Percentiles rank a stretch among this genome's conserved stretches.
Evolutionary conservation across 345 rosid genomes (phyloP).

Genomic region (Salix brachista): DNA sequence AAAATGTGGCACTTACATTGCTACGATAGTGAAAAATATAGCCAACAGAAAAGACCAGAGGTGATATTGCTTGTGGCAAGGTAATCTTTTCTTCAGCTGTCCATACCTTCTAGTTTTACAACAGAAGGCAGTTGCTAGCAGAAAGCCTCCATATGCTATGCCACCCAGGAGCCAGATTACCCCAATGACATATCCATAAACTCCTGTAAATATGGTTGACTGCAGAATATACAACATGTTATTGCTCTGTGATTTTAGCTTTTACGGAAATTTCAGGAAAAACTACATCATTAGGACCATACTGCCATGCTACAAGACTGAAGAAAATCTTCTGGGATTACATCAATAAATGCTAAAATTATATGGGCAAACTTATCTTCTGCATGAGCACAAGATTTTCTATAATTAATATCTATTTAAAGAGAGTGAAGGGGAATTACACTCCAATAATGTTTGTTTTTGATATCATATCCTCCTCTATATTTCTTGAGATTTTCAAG

Average conservation of each 20-base stretch:
- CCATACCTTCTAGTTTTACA: slow-evolving; percentile 22
- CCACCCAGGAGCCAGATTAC: slow-evolving; percentile 53
- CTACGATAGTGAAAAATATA: slow-evolving; percentile 40
- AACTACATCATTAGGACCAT: too few species aligned
- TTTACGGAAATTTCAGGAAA: too few species aligned
- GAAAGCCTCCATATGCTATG: slow-evolving; percentile 29
- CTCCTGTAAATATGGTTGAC: slow-evolving; percentile 60
- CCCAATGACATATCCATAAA: slow-evolving; percentile 50
- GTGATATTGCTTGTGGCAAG: slow-evolving; percentile 29
- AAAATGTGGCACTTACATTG: slow-evolving; percentile 40
- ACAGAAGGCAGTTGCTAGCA: slow-evolving; percentile 20
- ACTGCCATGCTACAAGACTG: too few species aligned
- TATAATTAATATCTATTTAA: not conserved
- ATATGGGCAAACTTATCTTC: not conserved
- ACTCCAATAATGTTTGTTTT: slow-evolving; percentile 68
- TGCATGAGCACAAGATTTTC: not conserved
- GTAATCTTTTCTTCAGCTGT: slow-evolving; percentile 26
- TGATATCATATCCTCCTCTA: slow-evolving; percentile 64
- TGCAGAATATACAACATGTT: slow-evolving; percentile 23
- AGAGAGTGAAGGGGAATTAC: slow-evolving; percentile 33
- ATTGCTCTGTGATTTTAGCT: not conserved
- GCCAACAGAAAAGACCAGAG: slow-evolving; percentile 39
- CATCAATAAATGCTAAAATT: not conserved
- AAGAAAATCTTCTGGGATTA: not conserved
- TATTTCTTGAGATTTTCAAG: slow-evolving; percentile 44